Conservation (phyloP, 129 eudicot genomes). For the Lactuca saligna region DNA sequence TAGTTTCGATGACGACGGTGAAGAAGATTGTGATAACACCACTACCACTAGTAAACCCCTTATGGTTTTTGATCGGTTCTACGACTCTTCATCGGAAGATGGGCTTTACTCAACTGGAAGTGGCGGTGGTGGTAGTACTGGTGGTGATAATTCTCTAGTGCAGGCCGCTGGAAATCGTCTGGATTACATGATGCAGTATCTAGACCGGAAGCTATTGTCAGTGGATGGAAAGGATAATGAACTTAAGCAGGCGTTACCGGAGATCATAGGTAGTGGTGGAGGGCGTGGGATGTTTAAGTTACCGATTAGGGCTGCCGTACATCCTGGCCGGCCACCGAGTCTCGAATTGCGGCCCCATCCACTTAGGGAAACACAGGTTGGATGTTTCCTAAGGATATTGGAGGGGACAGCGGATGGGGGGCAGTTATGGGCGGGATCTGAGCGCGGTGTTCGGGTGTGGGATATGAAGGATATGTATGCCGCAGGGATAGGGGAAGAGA, state of each 20-base stretch:
- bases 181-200: slow-evolving; percentile 85
- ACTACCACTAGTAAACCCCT: slow-evolving; percentile 37
- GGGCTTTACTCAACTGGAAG: slow-evolving; percentile 26
- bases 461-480: slow-evolving; percentile 47
- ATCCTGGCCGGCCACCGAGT: slow-evolving; percentile 59
- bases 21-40: slow-evolving; percentile 8
- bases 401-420: slow-evolving; percentile 40
- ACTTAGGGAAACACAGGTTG: slow-evolving; percentile 64
- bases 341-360: slow-evolving; percentile 76
- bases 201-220: slow-evolving; percentile 66
- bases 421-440: slow-evolving; percentile 81
- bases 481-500: slow-evolving; percentile 23
- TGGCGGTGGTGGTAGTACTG: slow-evolving; percentile 16
- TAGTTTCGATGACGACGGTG: slow-evolving; percentile 31
- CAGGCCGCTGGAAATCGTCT: slow-evolving; percentile 58
- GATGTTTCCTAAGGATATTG: slow-evolving; percentile 54
- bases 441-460: slow-evolving; percentile 72
- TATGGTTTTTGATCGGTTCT: slow-evolving; percentile 74
- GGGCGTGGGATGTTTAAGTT: slow-evolving; percentile 56
- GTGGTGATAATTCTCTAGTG: slow-evolving; percentile 12
- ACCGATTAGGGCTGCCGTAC: slow-evolving; percentile 59
- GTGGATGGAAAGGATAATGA: slow-evolving; percentile 24
- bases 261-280: slow-evolving; percentile 59
- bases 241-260: slow-evolving; percentile 48
- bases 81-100: slow-evolving; percentile 61